Evolutionary conservation across 495 filamentous ascomycete species (phyloP).

Genomic region (Penicillium flavigenum): DNA sequence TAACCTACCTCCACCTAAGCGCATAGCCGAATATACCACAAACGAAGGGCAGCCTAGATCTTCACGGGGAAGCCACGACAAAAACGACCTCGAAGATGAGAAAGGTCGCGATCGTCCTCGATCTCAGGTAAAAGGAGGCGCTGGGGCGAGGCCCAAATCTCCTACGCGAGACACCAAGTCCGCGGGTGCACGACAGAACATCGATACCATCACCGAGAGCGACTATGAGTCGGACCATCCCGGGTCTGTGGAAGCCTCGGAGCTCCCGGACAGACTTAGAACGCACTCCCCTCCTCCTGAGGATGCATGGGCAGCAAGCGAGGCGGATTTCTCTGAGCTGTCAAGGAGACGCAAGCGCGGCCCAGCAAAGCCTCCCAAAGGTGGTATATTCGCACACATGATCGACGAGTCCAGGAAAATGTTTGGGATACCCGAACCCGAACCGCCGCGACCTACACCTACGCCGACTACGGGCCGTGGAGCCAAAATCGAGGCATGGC

Average conservation of each 20-base stretch:
- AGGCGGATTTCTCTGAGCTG: constrained; percentile 48
- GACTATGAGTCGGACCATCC: constrained; percentile 26
- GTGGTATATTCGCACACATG: constrained; percentile 51
- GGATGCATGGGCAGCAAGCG: constrained; percentile 45
- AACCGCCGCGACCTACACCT: constrained; percentile 48
- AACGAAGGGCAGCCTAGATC: constrained; percentile 33
- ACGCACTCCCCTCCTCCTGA: constrained; percentile 31
- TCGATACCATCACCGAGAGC: constrained; percentile 24
- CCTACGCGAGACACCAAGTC: constrained; percentile 19
- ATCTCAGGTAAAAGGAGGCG: constrained; percentile 9
- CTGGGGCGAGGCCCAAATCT: constrained; percentile 2
- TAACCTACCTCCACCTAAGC: constrained; percentile 52
- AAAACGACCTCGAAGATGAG: constrained; percentile 25
- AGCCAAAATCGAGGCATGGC: constrained; percentile 72
- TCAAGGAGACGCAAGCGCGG: constrained; percentile 43
- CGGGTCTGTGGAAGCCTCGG: constrained; percentile 19
- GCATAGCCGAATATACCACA: constrained; percentile 44
- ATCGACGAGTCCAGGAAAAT: constrained; percentile 52
- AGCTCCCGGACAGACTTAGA: constrained; percentile 27
- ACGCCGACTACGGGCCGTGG: constrained; percentile 34
- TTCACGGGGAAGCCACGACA: constrained; percentile 22
- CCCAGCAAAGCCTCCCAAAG: constrained; percentile 41
- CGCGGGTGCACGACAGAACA: constrained; percentile 15
- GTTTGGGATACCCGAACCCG: constrained; percentile 54
- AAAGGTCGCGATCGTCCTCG: constrained; percentile 16